Evolutionary conservation across 345 rosid species (phyloP).

Genomic region (Aethionema arabicum): DNA sequence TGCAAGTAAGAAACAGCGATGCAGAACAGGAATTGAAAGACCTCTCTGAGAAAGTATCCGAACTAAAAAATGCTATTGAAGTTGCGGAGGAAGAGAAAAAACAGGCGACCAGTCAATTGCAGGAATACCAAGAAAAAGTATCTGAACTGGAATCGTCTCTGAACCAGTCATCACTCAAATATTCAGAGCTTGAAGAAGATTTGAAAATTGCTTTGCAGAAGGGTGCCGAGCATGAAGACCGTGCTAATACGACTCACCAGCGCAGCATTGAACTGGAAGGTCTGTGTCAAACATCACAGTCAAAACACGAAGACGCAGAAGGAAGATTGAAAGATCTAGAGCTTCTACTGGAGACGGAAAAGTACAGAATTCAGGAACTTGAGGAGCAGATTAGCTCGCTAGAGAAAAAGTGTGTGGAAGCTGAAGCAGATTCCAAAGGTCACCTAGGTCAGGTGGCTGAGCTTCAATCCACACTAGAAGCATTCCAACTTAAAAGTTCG

Average conservation of each 20-base stretch:
- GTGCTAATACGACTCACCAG: conserved; percentile 56
- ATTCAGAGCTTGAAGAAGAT: conserved; percentile 61
- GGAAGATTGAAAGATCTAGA: conserved; percentile 75
- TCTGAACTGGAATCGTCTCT: conserved; percentile 57
- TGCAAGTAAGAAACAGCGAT: conserved; percentile 52
- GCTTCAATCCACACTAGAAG: conserved; percentile 71
- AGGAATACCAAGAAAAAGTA: conserved; percentile 54
- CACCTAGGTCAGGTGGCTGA: conserved; percentile 54
- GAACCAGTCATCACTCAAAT: conserved; percentile 42
- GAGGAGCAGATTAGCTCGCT: conserved; percentile 68
- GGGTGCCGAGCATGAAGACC: conserved; percentile 69
- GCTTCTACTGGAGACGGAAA: conserved; percentile 89
- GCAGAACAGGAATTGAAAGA: conserved; percentile 60
- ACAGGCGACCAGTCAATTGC: conserved; percentile 42
- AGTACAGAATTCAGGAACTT: conserved; percentile 84
- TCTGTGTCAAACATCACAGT: conserved; percentile 57
- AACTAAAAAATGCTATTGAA: conserved; percentile 48
- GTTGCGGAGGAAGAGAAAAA: conserved; percentile 64
- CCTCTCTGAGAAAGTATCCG: conserved; percentile 53
- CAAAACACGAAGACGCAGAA: conserved; percentile 69
- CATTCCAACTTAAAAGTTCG: conserved; percentile 59
- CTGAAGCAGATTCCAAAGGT: conserved; percentile 64
- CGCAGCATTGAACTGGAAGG: conserved; percentile 72
- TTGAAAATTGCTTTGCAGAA: conserved; percentile 51
- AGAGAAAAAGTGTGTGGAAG: conserved; percentile 63